Conservation (phyloP, 2,329 filamentous ascomycete genomes). For the Pestalotiopsis sp. region DNA sequence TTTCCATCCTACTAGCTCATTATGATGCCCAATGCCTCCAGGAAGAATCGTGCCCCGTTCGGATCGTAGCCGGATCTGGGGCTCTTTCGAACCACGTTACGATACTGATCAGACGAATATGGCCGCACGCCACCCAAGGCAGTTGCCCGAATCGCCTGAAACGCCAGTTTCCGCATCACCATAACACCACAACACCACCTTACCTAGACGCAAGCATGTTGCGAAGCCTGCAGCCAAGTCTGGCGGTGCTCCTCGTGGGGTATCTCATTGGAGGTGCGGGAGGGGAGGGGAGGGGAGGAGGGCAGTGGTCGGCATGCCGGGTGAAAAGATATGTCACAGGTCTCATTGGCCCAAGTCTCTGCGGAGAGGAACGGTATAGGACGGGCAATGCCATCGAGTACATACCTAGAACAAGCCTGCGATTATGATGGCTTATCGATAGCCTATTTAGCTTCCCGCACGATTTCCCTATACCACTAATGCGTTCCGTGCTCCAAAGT, state of each 20-base stretch:
- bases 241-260: not conserved
- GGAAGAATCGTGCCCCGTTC: not conserved
- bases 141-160: constrained; percentile 7
- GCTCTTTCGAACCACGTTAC: constrained; percentile 2
- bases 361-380: not conserved
- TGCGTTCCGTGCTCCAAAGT: not conserved
- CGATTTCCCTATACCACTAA: not conserved
- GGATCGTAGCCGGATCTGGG: constrained; percentile 1
- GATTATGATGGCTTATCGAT: constrained; percentile 1
- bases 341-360: constrained; percentile 1
- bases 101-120: constrained; percentile 2
- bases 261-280: not conserved
- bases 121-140: not conserved
- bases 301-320: not conserved
- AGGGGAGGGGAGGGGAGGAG: not conserved
- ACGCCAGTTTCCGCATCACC: constrained; percentile 8
- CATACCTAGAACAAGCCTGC: not conserved
- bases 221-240: constrained; percentile 10
- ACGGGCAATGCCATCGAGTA: not conserved
- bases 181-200: not conserved
- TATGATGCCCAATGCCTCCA: not conserved
- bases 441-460: not conserved
- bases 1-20: not conserved
- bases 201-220: not conserved
- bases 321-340: not conserved